Base-by-base conservation (phyloP, 2,329 filamentous ascomycete genomes). In the Grosmannia serpens region DNA sequence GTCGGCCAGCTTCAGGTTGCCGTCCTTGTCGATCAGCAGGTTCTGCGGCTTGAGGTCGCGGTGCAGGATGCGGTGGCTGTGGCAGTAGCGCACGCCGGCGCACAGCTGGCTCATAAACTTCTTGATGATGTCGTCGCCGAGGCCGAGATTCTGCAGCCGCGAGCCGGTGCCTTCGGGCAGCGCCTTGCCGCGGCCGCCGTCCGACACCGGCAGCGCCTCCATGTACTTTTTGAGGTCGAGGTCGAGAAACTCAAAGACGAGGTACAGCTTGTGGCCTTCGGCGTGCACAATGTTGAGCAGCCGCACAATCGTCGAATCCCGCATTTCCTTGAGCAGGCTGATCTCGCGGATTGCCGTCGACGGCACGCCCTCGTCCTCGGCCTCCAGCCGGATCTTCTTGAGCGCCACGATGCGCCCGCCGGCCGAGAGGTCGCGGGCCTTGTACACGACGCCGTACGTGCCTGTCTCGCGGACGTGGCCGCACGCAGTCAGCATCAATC, bases 181-280 rank as follows among this genome's bases (percentile, higher is more conserved):
- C 35, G 88, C 82, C 75, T 90, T 91, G 65, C 88, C 89, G 55
- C 89, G 82, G 31, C 89, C 89, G 65, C 89, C 89, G 69, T 94
- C 87, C 65, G 81, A 84, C 55, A 91, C 84, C 1, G 89, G 89
- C 59, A 94, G 79, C 26, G 89, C 83, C 73, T 95, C 89, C 90
- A 95, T 95, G 75, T 94, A 95, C 72, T 94, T 94, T 77, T 95
- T 95, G 65, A 95, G 76, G 67, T 95, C 89, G 57, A 91, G 79
- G 67, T 95, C 89, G 65, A 95, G 84, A 71, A 88, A 95, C 71
- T 95, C 89, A 64, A 90, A 87, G 63, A 95, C 89, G 44, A 95
- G 85, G 73, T 95, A 95, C 46, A 95, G 83, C 74, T 95, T 95
- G 76, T 94, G 88, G 61, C 89, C 89, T 71, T 95, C 90, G 68